Evolutionary conservation across 2,329 filamentous ascomycete species (phyloP).

Genomic region (Colletotrichum musae): DNA sequence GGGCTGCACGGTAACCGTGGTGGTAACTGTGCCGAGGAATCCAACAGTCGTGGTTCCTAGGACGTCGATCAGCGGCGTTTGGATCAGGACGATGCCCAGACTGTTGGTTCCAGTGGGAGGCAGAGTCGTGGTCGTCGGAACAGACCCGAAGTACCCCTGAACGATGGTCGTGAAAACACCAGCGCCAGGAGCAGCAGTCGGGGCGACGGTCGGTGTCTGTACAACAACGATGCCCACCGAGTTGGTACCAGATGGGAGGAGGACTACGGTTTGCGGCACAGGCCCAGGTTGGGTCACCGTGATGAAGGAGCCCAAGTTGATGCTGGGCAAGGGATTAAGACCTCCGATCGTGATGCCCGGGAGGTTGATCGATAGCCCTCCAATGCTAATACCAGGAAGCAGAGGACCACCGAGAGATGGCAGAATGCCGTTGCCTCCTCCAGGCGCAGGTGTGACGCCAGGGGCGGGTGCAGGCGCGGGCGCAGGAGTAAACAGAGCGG

Average conservation of each 20-base stretch:
- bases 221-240: constrained; percentile 31
- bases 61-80: constrained; percentile 27
- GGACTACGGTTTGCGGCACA: constrained; percentile 16
- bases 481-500: constrained; percentile 18
- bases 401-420: neutral
- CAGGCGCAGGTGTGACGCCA: neutral
- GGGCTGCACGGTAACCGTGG: constrained; percentile 33
- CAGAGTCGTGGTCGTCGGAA: constrained; percentile 26
- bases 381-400: constrained; percentile 8
- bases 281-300: constrained; percentile 26
- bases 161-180: constrained; percentile 29
- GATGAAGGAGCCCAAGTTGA: constrained; percentile 6
- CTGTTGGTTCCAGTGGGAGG: constrained; percentile 18
- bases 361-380: neutral
- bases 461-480: neutral
- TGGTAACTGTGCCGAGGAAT: constrained; percentile 22
- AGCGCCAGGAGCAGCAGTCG: constrained; percentile 13
- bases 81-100: constrained; percentile 29
- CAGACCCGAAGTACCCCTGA: constrained; percentile 26
- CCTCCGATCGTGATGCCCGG: constrained; percentile 25
- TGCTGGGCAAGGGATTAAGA: neutral
- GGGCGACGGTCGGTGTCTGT: constrained; percentile 33
- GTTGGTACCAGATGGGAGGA: constrained; percentile 29
- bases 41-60: constrained; percentile 27
- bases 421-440: neutral